Percentiles rank a stretch among this genome's conserved stretches.
Evolutionary conservation across 805 yeast genomes (phyloP).

Genomic region (Lachancea nothofagi): DNA sequence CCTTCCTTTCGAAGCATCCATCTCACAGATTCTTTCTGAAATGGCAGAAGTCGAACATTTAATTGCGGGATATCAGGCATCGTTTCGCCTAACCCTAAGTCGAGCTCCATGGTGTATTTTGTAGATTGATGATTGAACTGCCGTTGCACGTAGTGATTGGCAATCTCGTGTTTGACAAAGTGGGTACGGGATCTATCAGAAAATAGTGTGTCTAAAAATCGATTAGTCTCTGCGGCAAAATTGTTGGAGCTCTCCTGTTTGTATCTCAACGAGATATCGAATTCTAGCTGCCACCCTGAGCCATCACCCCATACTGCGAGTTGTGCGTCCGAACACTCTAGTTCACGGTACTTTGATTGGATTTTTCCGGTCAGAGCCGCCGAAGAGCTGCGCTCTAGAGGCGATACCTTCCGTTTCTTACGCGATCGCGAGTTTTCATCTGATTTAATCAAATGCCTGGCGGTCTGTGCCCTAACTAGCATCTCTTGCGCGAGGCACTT

Average conservation of each 20-base stretch:
- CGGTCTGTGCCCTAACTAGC: not conserved
- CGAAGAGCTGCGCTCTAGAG: not conserved
- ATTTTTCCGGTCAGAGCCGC: constrained; percentile 5
- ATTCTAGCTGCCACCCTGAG: constrained; percentile 6
- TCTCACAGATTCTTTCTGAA: constrained; percentile 29
- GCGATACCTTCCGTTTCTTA: constrained; percentile 2
- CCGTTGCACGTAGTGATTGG: constrained; percentile 21
- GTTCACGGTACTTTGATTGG: constrained; percentile 5
- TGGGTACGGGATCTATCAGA: constrained; percentile 10
- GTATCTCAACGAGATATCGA: constrained; percentile 4
- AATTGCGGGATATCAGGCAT: constrained; percentile 12
- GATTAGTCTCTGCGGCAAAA: constrained; percentile 22
- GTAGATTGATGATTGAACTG: constrained; percentile 23
- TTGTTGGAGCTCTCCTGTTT: constrained; percentile 20
- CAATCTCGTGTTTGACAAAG: constrained; percentile 6
- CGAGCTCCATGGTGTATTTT: constrained; percentile 17
- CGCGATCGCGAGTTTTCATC: not conserved
- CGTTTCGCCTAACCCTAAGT: constrained; percentile 4
- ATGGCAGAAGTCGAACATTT: constrained; percentile 25
- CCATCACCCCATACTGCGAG: constrained; percentile 1
- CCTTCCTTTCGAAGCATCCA: constrained; percentile 32
- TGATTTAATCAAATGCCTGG: not conserved
- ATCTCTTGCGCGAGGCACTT: constrained; percentile 7
- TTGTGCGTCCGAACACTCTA: constrained; percentile 5
- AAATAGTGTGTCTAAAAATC: constrained; percentile 21